Base-by-base conservation (phyloP, 2,329 filamentous ascomycete species). In the Claviceps sp. region DNA sequence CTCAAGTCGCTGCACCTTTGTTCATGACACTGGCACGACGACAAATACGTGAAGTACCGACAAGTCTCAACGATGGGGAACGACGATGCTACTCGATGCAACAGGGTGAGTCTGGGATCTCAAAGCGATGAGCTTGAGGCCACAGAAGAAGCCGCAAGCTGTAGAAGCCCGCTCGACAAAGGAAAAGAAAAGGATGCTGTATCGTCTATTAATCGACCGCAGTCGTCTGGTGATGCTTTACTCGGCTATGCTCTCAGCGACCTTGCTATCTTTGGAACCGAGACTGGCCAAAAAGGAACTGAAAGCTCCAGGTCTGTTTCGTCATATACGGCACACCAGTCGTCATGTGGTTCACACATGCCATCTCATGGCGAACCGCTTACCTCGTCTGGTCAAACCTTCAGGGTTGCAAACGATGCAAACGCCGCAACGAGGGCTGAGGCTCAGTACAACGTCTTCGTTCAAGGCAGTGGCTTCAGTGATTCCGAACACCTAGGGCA, bases 241-340 rank as follows among this genome's bases (percentile, higher is more conserved):
- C 24, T 54, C 7, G 30, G 30, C 5, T 43, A 20, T 13, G 37
- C 50, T 46, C 42, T 54, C 22, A 43, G 16, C 24, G 37, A 47
- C 26, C 40, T 47, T 22, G 5, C n/a, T 8, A 8, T 37, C n/a
- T 16, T 47, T 2, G 24, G 22, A 11, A 7, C 18, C 18, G 18
- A 34, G 3, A 13, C 26, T 18, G 20, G 13, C 18, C 24, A 58
- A 47, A 64, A 65, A 47, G 55, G 55, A 13, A 20, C 34, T 9
- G 51, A 37, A 9, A 47, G 46, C 8, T 47, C 49, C 14, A 48
- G 54, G n/a, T 30, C 50, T 20, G 47, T 46, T n/a, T 51, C 50
- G 24, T 26, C 46, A 11, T 44, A 20, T 34, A 20, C 24, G 37
- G 30, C 43, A 9, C 52, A 54, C 24, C 50, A 47, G 44, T 22